Evolutionary conservation across 2,329 filamentous ascomycete genomes (phyloP).

Genomic region (Arthrobotrys sinensis): DNA sequence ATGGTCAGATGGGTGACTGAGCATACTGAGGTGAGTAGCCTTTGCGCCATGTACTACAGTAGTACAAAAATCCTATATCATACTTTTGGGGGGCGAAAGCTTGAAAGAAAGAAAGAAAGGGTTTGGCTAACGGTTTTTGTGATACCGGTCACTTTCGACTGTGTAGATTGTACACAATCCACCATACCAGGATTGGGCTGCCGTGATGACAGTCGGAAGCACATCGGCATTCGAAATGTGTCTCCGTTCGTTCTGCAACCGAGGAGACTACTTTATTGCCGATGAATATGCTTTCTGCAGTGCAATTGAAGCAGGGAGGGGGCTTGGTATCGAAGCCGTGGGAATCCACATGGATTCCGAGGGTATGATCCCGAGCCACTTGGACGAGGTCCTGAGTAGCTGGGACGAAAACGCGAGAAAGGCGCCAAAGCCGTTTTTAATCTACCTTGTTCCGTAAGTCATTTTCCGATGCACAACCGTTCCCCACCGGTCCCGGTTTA

Average conservation of each 20-base stretch:
- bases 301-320: constrained; percentile 77
- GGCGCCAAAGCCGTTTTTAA: constrained; percentile 76
- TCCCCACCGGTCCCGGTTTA: neutral
- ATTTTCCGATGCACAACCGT: constrained; percentile 60
- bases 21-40: constrained; percentile 79
- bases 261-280: constrained; percentile 83
- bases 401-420: constrained; percentile 76
- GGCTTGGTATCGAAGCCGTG: constrained; percentile 75
- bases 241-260: constrained; percentile 83
- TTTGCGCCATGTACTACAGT: constrained; percentile 31
- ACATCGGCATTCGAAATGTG: constrained; percentile 88
- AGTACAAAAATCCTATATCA: neutral
- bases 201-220: constrained; percentile 85
- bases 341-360: constrained; percentile 78
- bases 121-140: constrained; percentile 32
- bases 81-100: constrained; percentile 1
- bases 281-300: constrained; percentile 94
- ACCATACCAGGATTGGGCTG: constrained; percentile 91
- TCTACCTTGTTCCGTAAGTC: constrained; percentile 77
- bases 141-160: neutral
- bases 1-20: constrained; percentile 92
- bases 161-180: constrained; percentile 81
- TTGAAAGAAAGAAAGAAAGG: constrained; percentile 8
- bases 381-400: constrained; percentile 76
- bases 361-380: constrained; percentile 75